Evolutionary conservation across 2,329 filamentous ascomycete species (phyloP).

Genomic region (Fusarium dimerum): DNA sequence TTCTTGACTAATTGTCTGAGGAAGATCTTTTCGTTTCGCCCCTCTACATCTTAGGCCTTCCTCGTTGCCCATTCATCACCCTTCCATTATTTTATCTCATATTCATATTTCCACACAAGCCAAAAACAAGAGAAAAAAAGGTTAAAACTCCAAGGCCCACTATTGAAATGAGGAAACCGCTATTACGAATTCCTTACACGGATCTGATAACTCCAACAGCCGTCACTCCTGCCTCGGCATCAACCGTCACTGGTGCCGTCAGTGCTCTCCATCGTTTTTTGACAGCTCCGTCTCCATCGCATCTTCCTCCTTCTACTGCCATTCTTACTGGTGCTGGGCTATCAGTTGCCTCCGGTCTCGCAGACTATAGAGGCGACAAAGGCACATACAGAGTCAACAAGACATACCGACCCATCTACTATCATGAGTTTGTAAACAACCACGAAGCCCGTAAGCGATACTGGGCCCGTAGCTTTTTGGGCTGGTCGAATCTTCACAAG

Average conservation of each 20-base stretch:
- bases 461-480: conserved; percentile 92
- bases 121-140: too few species aligned
- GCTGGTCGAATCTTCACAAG: conserved; percentile 80
- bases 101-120: too few species aligned
- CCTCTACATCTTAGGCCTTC: too few species aligned
- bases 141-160: not conserved
- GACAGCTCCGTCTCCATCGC: conserved; percentile 54
- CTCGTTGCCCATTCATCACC: too few species aligned
- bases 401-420: conserved; percentile 88
- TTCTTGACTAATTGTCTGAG: too few species aligned
- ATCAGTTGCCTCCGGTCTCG: conserved; percentile 87
- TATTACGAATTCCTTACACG: conserved; percentile 90
- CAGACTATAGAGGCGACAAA: conserved; percentile 86
- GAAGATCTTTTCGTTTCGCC: too few species aligned
- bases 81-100: too few species aligned
- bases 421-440: conserved; percentile 78
- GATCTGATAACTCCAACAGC: conserved; percentile 74
- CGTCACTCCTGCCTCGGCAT: conserved; percentile 73
- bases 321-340: conserved; percentile 81
- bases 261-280: conserved; percentile 79
- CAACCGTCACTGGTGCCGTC: conserved; percentile 70
- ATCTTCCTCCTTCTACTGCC: conserved; percentile 49
- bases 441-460: conserved; percentile 90
- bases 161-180: conserved; percentile 62
- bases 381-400: conserved; percentile 94